phyloP scores from a whole-genome alignment of 257 asterid species.

The Solanum bukasovii region DNA sequence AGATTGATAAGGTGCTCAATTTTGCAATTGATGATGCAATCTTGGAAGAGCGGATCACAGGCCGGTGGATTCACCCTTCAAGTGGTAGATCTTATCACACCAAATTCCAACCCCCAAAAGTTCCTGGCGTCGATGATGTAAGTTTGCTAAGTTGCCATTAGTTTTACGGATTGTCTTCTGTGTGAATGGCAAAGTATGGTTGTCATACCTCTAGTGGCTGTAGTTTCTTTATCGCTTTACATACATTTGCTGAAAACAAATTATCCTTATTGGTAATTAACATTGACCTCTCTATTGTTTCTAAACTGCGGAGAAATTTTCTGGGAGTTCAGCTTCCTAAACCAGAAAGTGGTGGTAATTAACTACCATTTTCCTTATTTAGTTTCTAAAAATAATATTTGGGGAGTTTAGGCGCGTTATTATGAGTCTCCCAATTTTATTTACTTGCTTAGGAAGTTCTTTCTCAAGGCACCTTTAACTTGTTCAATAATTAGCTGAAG shows the following conservation, averaged over 20 bases:
- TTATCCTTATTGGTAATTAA: background rate
- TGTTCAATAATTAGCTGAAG: background rate
- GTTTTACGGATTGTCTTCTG: background rate
- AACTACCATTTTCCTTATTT: background rate
- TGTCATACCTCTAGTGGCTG: background rate
- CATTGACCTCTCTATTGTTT: background rate
- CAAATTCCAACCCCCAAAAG: constrained; percentile 81
- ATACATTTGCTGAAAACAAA: background rate
- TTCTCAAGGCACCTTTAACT: background rate
- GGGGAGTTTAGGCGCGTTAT: background rate
- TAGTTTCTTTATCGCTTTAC: background rate
- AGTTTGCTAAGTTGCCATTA: background rate
- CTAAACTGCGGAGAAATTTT: background rate
- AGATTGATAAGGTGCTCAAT: constrained; percentile 85
- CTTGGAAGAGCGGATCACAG: constrained; percentile 91
- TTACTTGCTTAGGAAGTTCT: background rate
- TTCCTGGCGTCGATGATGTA: constrained; percentile 79
- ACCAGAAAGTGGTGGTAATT: background rate
- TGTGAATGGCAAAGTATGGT: background rate
- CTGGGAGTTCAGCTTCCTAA: background rate
- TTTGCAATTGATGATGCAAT: constrained; percentile 92
- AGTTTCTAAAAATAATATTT: background rate
- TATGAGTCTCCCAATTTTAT: background rate
- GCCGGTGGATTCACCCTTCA: constrained; percentile 98
- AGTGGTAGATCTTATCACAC: constrained; percentile 87